phyloP scores from a whole-genome alignment of 768 basidiomycete species.

The Collybia sp. region DNA sequence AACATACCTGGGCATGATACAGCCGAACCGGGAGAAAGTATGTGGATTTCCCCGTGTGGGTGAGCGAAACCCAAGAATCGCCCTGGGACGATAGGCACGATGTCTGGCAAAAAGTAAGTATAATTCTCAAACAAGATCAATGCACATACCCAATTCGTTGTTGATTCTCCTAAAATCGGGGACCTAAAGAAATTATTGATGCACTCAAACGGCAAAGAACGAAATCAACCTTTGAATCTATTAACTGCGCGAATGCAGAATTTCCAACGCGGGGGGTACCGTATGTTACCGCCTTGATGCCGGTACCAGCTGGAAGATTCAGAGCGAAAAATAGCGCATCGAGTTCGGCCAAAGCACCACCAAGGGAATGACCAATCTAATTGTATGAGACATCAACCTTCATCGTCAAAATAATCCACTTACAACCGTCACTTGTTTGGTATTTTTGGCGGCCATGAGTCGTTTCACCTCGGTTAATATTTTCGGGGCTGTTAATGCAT shows the following conservation, averaged over 20 bases:
- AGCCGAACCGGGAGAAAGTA: conserved; percentile 32
- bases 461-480: conserved; percentile 40
- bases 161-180: conserved; percentile 35
- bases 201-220: background rate
- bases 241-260: conserved; percentile 41
- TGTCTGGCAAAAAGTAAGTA: conserved; percentile 20
- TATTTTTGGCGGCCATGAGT: conserved; percentile 30
- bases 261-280: conserved; percentile 52
- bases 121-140: background rate
- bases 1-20: conserved; percentile 31
- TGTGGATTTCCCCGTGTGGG: conserved; percentile 51
- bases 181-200: conserved; percentile 15
- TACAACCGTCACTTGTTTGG: conserved; percentile 37
- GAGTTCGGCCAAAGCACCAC: conserved; percentile 48
- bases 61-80: conserved; percentile 45
- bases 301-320: conserved; percentile 36
- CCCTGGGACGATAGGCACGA: conserved; percentile 55
- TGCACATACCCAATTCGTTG: conserved; percentile 25
- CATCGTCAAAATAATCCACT: conserved; percentile 2
- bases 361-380: conserved; percentile 46
- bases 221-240: conserved; percentile 35
- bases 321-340: conserved; percentile 43
- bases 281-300: conserved; percentile 39
- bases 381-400: conserved; percentile 3
- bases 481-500: conserved; percentile 38